A percentile compares a stretch with the other conserved stretches of the same genome.
Conservation (phyloP, 2,329 filamentous ascomycete genomes). For the Fonsecaea multimorphosa region DNA sequence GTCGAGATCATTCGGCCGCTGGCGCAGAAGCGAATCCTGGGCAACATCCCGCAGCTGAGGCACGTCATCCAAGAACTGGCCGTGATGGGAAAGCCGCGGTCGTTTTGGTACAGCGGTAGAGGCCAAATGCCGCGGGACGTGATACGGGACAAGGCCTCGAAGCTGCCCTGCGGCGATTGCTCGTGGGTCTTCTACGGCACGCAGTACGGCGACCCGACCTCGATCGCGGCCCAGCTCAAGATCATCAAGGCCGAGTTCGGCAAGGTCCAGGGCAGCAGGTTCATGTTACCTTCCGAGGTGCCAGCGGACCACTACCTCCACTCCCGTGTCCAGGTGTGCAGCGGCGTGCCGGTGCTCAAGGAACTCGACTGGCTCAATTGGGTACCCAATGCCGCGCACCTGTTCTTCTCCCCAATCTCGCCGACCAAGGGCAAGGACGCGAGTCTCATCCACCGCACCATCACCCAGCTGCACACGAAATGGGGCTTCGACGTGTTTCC, state of each 20-base stretch:
- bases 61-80: conserved; percentile 44
- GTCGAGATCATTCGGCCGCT: conserved; percentile 49
- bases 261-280: conserved; percentile 43
- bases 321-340: conserved; percentile 41
- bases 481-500: conserved; percentile 39
- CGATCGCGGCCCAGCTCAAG: conserved; percentile 40
- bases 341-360: conserved; percentile 40
- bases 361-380: conserved; percentile 46
- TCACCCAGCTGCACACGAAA: conserved; percentile 38
- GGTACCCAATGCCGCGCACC: conserved; percentile 45
- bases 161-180: conserved; percentile 40
- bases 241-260: conserved; percentile 41
- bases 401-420: conserved; percentile 47
- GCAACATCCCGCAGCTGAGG: conserved; percentile 43
- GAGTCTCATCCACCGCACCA: conserved; percentile 39
- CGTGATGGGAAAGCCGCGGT: conserved; percentile 42
- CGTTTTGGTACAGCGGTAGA: conserved; percentile 40
- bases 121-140: conserved; percentile 42
- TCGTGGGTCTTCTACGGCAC: conserved; percentile 45
- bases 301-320: conserved; percentile 43
- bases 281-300: conserved; percentile 44
- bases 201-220: conserved; percentile 41
- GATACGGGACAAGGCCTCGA: conserved; percentile 42
- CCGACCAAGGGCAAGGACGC: conserved; percentile 45
- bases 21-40: conserved; percentile 41